Conservation (phyloP, 805 yeast genomes). For the Lachancea nothofagi region DNA sequence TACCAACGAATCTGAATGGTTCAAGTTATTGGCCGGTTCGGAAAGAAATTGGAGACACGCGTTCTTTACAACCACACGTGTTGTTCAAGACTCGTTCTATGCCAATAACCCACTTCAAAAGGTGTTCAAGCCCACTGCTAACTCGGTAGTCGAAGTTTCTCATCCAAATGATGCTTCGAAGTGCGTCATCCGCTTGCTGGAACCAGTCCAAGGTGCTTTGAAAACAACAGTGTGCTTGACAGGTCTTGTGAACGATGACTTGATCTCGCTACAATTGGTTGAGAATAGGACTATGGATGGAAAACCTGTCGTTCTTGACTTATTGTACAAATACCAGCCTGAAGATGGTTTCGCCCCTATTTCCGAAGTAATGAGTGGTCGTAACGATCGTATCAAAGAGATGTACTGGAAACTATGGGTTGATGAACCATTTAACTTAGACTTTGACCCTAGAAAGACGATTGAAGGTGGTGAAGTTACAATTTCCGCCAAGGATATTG, state of each 20-base stretch:
- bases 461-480: conserved; percentile 65
- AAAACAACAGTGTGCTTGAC: conserved; percentile 63
- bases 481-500: conserved; percentile 70
- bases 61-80: conserved; percentile 66
- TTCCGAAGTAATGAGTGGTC: conserved; percentile 78
- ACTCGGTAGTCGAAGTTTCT: conserved; percentile 57
- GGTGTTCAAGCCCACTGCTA: conserved; percentile 68
- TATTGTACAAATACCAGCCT: conserved; percentile 74
- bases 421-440: conserved; percentile 53
- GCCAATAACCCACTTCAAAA: conserved; percentile 73
- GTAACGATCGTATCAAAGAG: conserved; percentile 89
- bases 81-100: conserved; percentile 82
- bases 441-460: conserved; percentile 63
- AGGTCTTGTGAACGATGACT: conserved; percentile 42
- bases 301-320: conserved; percentile 65
- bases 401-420: conserved; percentile 99
- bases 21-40: conserved; percentile 72
- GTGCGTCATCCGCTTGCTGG: conserved; percentile 60
- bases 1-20: conserved; percentile 55
- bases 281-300: conserved; percentile 85
- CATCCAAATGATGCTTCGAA: conserved; percentile 46
- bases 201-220: conserved; percentile 64
- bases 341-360: conserved; percentile 95
- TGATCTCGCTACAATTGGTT: conserved; percentile 67
- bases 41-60: conserved; percentile 87